Base-by-base conservation (phyloP, 1,284 basidiomycete genomes). In the Pascua guehoae region DNA sequence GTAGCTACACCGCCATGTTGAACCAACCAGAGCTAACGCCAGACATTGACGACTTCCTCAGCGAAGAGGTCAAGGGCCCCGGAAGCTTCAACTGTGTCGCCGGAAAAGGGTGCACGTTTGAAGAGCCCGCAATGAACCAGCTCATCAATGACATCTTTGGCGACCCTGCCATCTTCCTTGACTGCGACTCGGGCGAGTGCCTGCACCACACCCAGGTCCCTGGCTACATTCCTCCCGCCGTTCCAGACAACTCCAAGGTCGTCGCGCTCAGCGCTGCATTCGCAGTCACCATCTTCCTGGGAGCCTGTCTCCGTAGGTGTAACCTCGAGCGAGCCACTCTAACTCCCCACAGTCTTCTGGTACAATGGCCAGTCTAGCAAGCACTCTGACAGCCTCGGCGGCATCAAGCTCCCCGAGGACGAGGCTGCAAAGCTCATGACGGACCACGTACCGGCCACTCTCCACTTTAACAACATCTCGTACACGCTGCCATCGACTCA, bases 1-100 rank as follows among this genome's bases (percentile, higher is more conserved):
- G 88, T 48, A 38, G 8, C 16, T 17, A n/a, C n/a, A n/a, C n/a
- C n/a, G n/a, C n/a, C n/a, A n/a, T 16, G 10, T 17, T 52, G 14
- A 51, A 36, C 36, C n/a, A n/a, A n/a, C n/a, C n/a, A n/a, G n/a
- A n/a, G n/a, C n/a, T n/a, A n/a, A n/a, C n/a, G 11, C 14, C 32
- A 92, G 93, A 98, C 73, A 97, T 98, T 66, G 85, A 86, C 55
- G 95, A 98, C 59, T 98, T 98, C 77, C 81, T 98, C 61, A 83
- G 78, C 24, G 87, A 96, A 66, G 86, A 90, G 67, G 96, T 98
- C 76, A 88, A 85, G 60, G 95, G 95, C 0, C 95, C 95, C 0
- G 94, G 89, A 0, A 81, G 81, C 18, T 97, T 98, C 78, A 86
- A 83, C 56, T 96, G 94, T 79, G 86, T 83, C 63, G 82, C 86